These are phyloP conservation scores for Myochromella boudieri DNA, from an alignment of 768 basidiomycete genomes.

Conservation along the genomic window DNA sequence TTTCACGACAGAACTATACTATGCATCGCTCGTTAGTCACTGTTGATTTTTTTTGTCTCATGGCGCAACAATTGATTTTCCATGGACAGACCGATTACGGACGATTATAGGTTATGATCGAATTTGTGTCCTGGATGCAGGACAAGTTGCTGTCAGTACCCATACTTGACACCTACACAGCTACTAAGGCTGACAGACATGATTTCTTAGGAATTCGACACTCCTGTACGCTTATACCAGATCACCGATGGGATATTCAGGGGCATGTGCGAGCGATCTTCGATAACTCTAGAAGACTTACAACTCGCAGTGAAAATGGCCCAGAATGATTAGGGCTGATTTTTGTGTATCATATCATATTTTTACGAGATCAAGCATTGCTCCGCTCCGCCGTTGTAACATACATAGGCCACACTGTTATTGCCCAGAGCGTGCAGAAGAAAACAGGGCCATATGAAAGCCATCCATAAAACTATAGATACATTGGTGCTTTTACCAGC, in stretches of 20 bases:
- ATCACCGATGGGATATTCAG: constrained; percentile 68
- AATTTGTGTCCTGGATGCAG: constrained; percentile 85
- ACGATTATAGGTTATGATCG: constrained; percentile 90
- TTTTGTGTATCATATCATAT: no score
- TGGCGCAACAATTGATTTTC: neutral
- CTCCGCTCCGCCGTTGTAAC: no score
- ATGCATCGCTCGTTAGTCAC: constrained; percentile 79
- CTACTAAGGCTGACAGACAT: neutral
- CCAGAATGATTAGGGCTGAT: constrained; percentile 4
- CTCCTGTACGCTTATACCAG: constrained; percentile 65
- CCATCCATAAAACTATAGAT: no score
- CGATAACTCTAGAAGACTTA: constrained; percentile 74
- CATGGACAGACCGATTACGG: constrained; percentile 64
- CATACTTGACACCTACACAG: neutral
- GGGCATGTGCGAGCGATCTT: constrained; percentile 85
- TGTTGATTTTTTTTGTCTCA: no score
- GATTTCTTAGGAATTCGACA: constrained; percentile 69
- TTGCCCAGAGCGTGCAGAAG: no score
- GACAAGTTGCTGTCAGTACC: constrained; percentile 62
- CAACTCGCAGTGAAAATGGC: constrained; percentile 33
- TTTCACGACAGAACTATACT: constrained; percentile 84
- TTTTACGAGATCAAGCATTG: no score
- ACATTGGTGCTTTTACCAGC: no score
- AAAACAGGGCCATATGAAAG: no score
- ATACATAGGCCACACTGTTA: no score